Evolutionary conservation across 352 stramenopile species (phyloP).

Genomic region (Pythium guiyangense): DNA sequence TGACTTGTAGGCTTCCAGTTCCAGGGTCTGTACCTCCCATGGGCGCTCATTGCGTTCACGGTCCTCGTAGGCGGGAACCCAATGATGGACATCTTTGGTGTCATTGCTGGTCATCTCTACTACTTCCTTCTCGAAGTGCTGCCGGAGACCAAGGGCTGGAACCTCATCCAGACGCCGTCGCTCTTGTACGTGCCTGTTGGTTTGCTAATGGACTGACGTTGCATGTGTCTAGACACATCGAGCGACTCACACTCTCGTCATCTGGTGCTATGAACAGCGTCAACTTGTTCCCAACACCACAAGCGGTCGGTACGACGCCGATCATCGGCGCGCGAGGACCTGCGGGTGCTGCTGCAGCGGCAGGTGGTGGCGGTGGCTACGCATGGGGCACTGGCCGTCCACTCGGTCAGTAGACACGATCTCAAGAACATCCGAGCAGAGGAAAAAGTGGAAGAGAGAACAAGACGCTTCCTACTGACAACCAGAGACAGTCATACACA

Average conservation of each 20-base stretch:
- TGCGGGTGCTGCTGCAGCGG: constrained; percentile 15
- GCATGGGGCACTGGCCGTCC: constrained; percentile 62
- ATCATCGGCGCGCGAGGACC: constrained; percentile 52
- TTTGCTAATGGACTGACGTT: neutral
- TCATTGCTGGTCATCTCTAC: constrained; percentile 85
- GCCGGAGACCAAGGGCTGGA: constrained; percentile 81
- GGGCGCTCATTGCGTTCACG: constrained; percentile 87
- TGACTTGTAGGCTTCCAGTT: constrained; percentile 88
- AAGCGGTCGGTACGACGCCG: constrained; percentile 34
- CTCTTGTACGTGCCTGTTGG: constrained; percentile 60
- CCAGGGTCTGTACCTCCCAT: constrained; percentile 84
- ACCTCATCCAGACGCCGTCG: constrained; percentile 71
- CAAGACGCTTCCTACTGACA: too few species aligned
- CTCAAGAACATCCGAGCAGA: too few species aligned
- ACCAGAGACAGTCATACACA: too few species aligned
- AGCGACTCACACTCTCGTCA: neutral
- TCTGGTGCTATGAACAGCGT: constrained; percentile 9
- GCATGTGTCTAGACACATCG: neutral
- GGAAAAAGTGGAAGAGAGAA: too few species aligned
- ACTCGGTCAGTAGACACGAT: constrained; percentile 21
- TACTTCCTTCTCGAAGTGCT: constrained; percentile 89
- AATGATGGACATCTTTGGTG: constrained; percentile 86
- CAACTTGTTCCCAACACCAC: constrained; percentile 63
- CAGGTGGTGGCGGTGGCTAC: constrained; percentile 50
- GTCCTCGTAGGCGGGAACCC: constrained; percentile 83